These are phyloP conservation scores for Heliosperma pusillum DNA, from an alignment of 148 eudicot species.

Conservation along the genomic window DNA sequence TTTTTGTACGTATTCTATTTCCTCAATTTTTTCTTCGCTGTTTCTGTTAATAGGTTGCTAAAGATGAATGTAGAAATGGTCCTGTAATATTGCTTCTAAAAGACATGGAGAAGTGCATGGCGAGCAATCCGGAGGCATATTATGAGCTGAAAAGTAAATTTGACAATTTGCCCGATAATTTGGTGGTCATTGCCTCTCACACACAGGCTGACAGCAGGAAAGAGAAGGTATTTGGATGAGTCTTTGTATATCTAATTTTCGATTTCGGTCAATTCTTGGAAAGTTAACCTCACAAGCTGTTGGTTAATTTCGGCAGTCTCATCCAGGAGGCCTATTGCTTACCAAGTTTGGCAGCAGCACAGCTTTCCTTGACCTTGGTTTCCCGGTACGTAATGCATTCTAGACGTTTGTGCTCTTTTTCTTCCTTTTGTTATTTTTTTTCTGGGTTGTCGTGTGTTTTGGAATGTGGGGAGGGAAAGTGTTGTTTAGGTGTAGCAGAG, in stretches of 20 bases:
- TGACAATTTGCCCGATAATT: constrained; percentile 65
- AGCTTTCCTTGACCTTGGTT: constrained; percentile 78
- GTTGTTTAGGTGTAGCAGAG: too few relatives aligned
- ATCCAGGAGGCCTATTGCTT: constrained; percentile 81
- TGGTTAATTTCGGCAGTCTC: constrained; percentile 42
- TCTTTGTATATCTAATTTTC: not conserved
- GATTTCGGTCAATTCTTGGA: not conserved
- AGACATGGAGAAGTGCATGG: constrained; percentile 85
- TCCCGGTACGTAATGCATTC: constrained; percentile 53
- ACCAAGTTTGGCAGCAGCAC: constrained; percentile 89
- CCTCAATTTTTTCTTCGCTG: not conserved
- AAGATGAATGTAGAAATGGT: constrained; percentile 54
- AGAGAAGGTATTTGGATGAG: constrained; percentile 58
- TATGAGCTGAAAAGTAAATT: constrained; percentile 54
- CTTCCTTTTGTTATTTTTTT: too few relatives aligned
- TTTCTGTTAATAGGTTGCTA: constrained; percentile 49
- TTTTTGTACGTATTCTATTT: not conserved
- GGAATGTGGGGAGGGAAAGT: too few relatives aligned
- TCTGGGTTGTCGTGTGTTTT: too few relatives aligned
- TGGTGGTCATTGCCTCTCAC: constrained; percentile 83
- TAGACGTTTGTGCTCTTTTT: not conserved
- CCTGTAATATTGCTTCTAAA: constrained; percentile 69
- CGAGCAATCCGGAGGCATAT: constrained; percentile 65
- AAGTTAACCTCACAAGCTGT: constrained; percentile 15
- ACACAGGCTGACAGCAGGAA: constrained; percentile 77